Base-by-base conservation (phyloP, 352 stramenopile genomes). In the Thraustochytrium sp. region DNA sequence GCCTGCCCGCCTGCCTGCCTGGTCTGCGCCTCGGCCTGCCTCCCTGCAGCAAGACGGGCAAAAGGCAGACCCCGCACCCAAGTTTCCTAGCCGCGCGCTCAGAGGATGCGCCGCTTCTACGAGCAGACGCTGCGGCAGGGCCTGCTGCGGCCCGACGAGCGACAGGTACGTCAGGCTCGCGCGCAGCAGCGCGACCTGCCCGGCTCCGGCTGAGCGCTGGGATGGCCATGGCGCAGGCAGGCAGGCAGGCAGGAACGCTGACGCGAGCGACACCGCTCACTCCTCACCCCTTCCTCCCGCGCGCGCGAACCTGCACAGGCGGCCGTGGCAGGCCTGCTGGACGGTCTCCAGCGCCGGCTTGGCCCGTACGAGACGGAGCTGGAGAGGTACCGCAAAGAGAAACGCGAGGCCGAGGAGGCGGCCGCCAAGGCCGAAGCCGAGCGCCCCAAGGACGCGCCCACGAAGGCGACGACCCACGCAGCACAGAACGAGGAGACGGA, bases 101-200 rank as follows among this genome's bases (percentile, higher is more conserved):
- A n/a, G n/a, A n/a, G n/a, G n/a, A 80, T 61, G 68, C 13, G 34
- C 40, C 68, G 53, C 44, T 48, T 64, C 31, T 80, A 80, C 37
- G 34, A 80, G 31, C 23, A 26, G 9, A 54, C 62, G 31, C 62
- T 75, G 37, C 44, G 36, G 5, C 31, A 61, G 31, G 48, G 53
- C 51, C 26, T 64, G 29, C 68, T 65, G 26, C 76, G 29, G 40
- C 13, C 48, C 21, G 53, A 64, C 37, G n/a, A 36, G 23, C 48
- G 68, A 63, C 48, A 80, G 51, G 68, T 61, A 49, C 21, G 68
- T 80, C 31, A 53, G 0, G 5, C 11, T 1, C 62, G 16, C 31
- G 44, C 44, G 16, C 4, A 31, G 5, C 13, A 16, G 34, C 23
- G 34, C 54, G 54, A n/a, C 8, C 8, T 38, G 34, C 54, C 54